A percentile compares a stretch with the other conserved stretches of the same genome.
Conservation (phyloP, 768 basidiomycete genomes). For the Lyophyllum decastes region DNA sequence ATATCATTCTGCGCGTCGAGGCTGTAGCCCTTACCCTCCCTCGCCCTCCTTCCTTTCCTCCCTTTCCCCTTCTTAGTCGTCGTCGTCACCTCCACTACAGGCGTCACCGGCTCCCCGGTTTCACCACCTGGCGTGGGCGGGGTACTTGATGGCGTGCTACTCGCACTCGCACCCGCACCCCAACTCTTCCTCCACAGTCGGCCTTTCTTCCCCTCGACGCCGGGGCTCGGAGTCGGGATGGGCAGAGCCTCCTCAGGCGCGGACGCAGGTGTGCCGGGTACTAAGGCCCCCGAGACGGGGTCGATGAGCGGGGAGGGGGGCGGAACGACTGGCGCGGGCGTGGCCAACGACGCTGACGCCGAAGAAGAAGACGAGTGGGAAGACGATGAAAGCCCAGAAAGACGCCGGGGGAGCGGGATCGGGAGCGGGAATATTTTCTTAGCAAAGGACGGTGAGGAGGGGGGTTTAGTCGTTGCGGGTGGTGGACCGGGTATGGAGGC, state of each 20-base stretch:
- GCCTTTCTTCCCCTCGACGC: neutral
- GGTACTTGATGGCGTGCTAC: neutral
- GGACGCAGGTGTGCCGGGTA: constrained; percentile 1
- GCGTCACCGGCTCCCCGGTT: neutral
- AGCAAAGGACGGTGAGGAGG: constrained; percentile 2
- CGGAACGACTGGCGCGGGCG: neutral
- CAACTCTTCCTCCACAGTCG: neutral
- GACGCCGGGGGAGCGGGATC: constrained; percentile 5
- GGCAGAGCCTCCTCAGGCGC: neutral
- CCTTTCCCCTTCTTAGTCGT: constrained; percentile 10
- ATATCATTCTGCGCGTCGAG: constrained; percentile 78
- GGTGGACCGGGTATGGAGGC: neutral
- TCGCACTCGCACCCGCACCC: neutral
- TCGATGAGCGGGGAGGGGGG: neutral
- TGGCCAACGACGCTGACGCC: neutral
- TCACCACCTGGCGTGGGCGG: neutral
- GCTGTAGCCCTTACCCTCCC: constrained; percentile 39
- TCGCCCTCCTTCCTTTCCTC: constrained; percentile 10
- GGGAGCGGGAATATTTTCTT: constrained; percentile 2
- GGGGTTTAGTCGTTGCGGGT: neutral
- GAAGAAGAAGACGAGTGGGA: constrained; percentile 1
- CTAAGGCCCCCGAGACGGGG: neutral
- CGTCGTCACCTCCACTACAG: neutral
- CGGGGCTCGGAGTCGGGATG: neutral
- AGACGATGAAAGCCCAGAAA: neutral